Evolutionary conservation across 2,329 filamentous ascomycete genomes (phyloP).

Genomic region (Colletotrichum lupini): DNA sequence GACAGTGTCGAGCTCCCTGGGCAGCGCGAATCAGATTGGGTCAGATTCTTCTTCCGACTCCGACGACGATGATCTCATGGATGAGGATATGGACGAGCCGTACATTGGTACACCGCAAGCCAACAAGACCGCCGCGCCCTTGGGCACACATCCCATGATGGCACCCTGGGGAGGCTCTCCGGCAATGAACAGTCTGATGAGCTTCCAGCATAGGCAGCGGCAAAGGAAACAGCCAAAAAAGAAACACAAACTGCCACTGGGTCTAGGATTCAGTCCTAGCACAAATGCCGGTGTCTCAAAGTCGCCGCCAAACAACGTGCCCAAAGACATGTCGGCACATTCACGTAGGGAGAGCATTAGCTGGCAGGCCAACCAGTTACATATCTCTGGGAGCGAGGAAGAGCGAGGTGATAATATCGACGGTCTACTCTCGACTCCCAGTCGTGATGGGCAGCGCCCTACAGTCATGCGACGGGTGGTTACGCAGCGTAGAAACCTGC

Average conservation of each 20-base stretch:
- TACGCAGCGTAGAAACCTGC: conserved; percentile 86
- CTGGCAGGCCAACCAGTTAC: conserved; percentile 88
- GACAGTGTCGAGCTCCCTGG: conserved; percentile 80
- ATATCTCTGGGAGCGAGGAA: conserved; percentile 78
- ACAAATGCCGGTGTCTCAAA: conserved; percentile 65
- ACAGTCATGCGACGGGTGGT: conserved; percentile 86
- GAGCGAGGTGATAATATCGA: conserved; percentile 78
- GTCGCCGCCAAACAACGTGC: conserved; percentile 73
- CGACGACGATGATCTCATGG: conserved; percentile 76
- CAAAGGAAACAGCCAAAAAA: conserved; percentile 75
- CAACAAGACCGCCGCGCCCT: conserved; percentile 65
- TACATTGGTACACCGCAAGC: conserved; percentile 87
- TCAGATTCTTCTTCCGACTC: conserved; percentile 83
- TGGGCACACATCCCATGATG: conserved; percentile 57
- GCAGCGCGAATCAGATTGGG: conserved; percentile 78
- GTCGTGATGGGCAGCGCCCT: conserved; percentile 67
- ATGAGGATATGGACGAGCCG: conserved; percentile 81
- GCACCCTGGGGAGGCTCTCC: conserved; percentile 77
- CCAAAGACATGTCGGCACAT: conserved; percentile 51
- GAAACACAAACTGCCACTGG: conserved; percentile 59
- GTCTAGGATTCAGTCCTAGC: conserved; percentile 61
- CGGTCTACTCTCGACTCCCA: conserved; percentile 52
- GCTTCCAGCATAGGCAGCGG: conserved; percentile 82
- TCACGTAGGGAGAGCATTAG: conserved; percentile 88
- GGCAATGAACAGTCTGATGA: conserved; percentile 80